Percentiles rank a stretch among this genome's conserved stretches.
phyloP scores from a whole-genome alignment of 139 green algal species.

The Micractinium conductrix region DNA sequence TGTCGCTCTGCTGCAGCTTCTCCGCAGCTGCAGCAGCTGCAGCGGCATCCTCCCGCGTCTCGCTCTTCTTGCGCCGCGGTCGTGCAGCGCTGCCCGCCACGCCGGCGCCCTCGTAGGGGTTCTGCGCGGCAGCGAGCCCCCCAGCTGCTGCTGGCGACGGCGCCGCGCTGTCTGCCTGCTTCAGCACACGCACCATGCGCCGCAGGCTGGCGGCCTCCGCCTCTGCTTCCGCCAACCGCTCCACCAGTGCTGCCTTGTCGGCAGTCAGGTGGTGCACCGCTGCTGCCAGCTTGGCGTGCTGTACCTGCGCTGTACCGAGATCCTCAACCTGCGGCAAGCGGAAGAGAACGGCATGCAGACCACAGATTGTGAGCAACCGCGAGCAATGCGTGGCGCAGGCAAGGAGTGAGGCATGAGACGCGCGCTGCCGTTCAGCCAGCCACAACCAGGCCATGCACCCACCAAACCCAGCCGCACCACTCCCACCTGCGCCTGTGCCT shows the following conservation, averaged over 20 bases:
- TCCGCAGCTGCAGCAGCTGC: background rate
- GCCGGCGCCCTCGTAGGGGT: too few relatives aligned
- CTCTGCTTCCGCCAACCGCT: background rate
- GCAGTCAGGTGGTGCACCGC: background rate
- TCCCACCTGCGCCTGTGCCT: background rate
- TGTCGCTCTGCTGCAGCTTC: background rate
- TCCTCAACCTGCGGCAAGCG: background rate
- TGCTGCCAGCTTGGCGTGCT: background rate
- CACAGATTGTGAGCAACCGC: background rate
- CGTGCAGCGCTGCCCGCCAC: background rate
- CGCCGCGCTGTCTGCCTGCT: slow-evolving; percentile 9
- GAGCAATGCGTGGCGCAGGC: background rate
- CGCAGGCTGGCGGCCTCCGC: slow-evolving; percentile 17
- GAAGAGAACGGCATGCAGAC: background rate
- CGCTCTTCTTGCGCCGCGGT: background rate
- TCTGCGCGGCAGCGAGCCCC: background rate
- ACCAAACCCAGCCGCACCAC: background rate
- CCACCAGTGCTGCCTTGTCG: slow-evolving; percentile 7
- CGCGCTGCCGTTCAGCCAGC: background rate
- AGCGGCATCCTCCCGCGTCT: background rate
- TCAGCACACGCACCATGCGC: slow-evolving; percentile 15
- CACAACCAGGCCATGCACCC: background rate
- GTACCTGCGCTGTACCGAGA: background rate
- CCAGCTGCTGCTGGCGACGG: background rate
- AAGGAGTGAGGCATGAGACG: background rate